These are phyloP conservation scores for Cryptococcus sp. DNA, from an alignment of 1,284 basidiomycete species.

Conservation along the genomic window DNA sequence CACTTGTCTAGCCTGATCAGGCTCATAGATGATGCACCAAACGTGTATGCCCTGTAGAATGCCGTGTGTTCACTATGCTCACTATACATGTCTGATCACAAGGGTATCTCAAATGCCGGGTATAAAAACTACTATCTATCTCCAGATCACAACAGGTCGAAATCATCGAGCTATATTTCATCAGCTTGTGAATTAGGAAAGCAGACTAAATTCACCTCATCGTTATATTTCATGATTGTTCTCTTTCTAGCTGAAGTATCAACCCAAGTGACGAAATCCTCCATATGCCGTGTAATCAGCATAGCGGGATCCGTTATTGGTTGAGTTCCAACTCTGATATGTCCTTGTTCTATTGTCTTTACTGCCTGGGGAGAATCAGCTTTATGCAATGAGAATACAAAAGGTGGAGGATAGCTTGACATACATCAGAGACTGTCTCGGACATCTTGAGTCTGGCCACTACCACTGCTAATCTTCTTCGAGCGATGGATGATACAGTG, in stretches of 20 bases:
- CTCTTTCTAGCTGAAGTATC: slow-evolving; percentile 96
- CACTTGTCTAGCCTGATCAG: too few relatives aligned
- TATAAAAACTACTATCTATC: slow-evolving; percentile 20
- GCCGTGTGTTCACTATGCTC: not conserved
- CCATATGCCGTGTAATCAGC: slow-evolving; percentile 95
- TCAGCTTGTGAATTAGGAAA: not conserved
- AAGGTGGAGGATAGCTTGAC: slow-evolving; percentile 38
- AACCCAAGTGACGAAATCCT: slow-evolving; percentile 99
- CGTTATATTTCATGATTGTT: slow-evolving; percentile 93
- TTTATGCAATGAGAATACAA: slow-evolving; percentile 2
- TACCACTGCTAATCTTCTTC: slow-evolving; percentile 85
- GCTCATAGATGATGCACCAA: too few relatives aligned
- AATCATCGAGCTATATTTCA: slow-evolving; percentile 71
- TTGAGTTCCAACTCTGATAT: slow-evolving; percentile 93
- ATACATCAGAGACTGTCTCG: slow-evolving; percentile 86
- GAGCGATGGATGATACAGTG: slow-evolving; percentile 89
- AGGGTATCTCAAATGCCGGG: not conserved
- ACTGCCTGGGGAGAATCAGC: slow-evolving; percentile 62
- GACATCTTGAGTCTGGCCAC: slow-evolving; percentile 93
- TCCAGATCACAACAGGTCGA: slow-evolving; percentile 65
- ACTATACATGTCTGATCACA: not conserved
- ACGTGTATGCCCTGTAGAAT: too few relatives aligned
- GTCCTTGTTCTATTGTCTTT: slow-evolving; percentile 96
- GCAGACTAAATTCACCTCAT: slow-evolving; percentile 62
- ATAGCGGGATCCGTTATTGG: slow-evolving; percentile 95